Percentiles rank a stretch among this genome's conserved stretches.
Evolutionary conservation across 495 filamentous ascomycete genomes (phyloP).

Genomic region (Aspergillus cristatus): DNA sequence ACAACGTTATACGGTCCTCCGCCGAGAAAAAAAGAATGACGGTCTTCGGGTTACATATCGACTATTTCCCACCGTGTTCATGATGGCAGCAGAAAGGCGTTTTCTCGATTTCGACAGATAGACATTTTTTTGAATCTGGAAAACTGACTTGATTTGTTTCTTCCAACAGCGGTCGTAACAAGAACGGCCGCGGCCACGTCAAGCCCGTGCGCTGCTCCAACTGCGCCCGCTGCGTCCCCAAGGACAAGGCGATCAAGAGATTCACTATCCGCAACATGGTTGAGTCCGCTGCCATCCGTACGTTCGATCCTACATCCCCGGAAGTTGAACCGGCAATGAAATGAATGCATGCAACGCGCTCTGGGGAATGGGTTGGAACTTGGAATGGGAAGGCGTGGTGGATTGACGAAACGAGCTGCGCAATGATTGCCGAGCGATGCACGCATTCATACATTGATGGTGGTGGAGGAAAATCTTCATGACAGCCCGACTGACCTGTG

Average conservation of each 20-base stretch:
- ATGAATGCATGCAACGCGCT: constrained; percentile 9
- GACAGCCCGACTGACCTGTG: constrained; percentile 5
- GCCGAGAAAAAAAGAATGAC: no score
- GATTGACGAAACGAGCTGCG: no score
- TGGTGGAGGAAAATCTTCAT: no score
- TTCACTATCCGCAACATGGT: constrained; percentile 99
- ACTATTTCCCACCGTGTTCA: no score
- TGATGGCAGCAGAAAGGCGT: no score
- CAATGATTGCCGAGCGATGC: not conserved
- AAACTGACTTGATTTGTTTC: constrained; percentile 14
- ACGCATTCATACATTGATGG: no score
- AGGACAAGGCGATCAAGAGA: constrained; percentile 99
- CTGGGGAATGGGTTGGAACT: constrained; percentile 7
- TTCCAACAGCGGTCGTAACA: constrained; percentile 78
- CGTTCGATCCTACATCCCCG: constrained; percentile 35
- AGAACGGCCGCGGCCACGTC: constrained; percentile 99
- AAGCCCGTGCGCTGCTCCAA: constrained; percentile 99
- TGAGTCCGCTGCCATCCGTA: constrained; percentile 98
- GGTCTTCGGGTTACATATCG: no score
- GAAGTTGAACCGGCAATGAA: not conserved
- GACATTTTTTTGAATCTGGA: constrained; percentile 2
- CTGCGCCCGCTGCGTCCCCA: constrained; percentile 98
- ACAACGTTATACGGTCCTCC: no score
- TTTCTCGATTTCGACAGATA: no score
- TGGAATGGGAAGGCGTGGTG: no score